Conservation (phyloP, 148 eudicot genomes). For the Nepenthes gracilis region DNA sequence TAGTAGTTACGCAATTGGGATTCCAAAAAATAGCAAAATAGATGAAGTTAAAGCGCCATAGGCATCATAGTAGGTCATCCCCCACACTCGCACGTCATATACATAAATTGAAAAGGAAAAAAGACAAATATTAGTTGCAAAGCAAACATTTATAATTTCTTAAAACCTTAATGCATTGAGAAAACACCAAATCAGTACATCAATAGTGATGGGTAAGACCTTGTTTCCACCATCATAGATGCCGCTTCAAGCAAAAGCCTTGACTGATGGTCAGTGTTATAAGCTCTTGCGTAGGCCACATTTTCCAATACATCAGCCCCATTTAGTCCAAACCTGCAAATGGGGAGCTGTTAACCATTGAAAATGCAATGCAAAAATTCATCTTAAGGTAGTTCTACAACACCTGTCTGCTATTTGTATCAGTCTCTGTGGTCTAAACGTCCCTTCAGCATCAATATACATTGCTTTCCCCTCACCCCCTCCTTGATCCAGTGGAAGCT, state of each 20-base stretch:
- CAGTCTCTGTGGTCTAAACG: conserved; percentile 94
- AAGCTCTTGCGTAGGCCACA: conserved; percentile 96
- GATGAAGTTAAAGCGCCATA: too few species aligned
- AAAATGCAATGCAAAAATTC: background rate
- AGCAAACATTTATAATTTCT: too few species aligned
- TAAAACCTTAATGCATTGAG: too few species aligned
- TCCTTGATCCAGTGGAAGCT: conserved; percentile 97
- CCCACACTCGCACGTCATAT: too few species aligned
- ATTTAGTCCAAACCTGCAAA: conserved; percentile 78
- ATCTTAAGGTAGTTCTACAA: conserved; percentile 10
- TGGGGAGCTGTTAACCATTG: conserved; percentile 2
- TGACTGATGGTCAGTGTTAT: conserved; percentile 96
- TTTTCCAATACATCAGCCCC: conserved; percentile 93
- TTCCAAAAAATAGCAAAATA: too few species aligned
- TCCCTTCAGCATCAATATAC: conserved; percentile 98
- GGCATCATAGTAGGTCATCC: too few species aligned
- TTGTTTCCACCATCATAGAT: conserved; percentile 97
- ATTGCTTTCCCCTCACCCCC: conserved; percentile 99
- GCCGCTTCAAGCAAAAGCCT: conserved; percentile 99
- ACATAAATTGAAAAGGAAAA: too few species aligned
- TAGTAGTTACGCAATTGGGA: too few species aligned
- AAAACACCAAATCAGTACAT: too few species aligned
- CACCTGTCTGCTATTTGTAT: conserved; percentile 95
- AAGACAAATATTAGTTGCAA: too few species aligned
- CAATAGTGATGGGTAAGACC: conserved; percentile 20